A percentile compares a stretch with the other conserved stretches of the same genome.
Evolutionary conservation across 768 basidiomycete species (phyloP).

Genomic region (Rubroboletus satanas): DNA sequence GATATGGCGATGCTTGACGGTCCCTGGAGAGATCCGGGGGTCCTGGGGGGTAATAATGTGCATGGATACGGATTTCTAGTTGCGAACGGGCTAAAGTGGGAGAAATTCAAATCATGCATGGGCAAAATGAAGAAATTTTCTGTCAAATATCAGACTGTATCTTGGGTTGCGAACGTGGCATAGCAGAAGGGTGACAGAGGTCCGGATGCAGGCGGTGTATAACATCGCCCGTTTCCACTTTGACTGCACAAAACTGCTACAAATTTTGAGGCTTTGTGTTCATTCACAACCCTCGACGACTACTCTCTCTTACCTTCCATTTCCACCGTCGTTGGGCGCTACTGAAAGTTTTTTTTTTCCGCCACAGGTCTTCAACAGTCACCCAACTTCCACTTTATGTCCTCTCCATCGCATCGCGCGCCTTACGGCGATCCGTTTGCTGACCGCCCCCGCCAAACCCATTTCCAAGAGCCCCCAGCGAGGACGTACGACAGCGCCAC

Average conservation of each 20-base stretch:
- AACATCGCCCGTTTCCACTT: conserved; percentile 32
- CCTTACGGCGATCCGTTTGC: conserved; percentile 65
- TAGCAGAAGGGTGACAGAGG: conserved; percentile 28
- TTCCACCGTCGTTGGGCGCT: conserved; percentile 8
- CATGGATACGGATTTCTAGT: conserved; percentile 5
- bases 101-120: not conserved
- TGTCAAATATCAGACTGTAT: not conserved
- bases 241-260: conserved; percentile 25
- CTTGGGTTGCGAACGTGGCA: not conserved
- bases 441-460: conserved; percentile 59
- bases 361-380: conserved; percentile 1
- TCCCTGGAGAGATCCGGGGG: not conserved
- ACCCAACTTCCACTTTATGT: conserved; percentile 16
- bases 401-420: conserved; percentile 30
- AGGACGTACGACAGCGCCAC: conserved; percentile 39
- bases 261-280: conserved; percentile 13
- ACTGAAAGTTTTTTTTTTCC: conserved; percentile 7
- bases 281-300: conserved; percentile 21
- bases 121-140: not conserved
- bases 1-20: conserved; percentile 6
- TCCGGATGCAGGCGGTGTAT: conserved; percentile 30
- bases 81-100: not conserved
- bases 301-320: conserved; percentile 4
- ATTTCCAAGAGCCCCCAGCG: conserved; percentile 54
- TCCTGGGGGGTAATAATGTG: not conserved